Evolutionary conservation across 306 rosid genomes (phyloP), one percentile per base, ranked within the genome.

Genomic region (Lotus japonicus): DNA sequence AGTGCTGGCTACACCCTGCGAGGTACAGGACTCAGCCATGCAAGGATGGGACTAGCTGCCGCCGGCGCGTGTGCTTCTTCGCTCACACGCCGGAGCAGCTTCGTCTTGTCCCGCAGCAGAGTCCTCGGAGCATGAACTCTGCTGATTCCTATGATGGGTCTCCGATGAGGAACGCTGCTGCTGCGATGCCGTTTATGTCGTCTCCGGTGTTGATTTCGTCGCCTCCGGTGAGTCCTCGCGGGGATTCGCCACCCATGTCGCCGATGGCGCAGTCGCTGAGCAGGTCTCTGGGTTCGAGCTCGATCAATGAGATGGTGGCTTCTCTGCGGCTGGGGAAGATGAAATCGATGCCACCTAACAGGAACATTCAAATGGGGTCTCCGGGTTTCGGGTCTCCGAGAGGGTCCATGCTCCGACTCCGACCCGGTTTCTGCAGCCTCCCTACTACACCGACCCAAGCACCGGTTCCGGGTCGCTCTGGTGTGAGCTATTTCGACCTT

Each of bases 11-110:
- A 0, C 99, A 95, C 42, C 97, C 99, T 0, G 87, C 97, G 3
- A 88, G 99, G n/a, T 95, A 95, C 68, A 79, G 99, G 15, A 95
- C 97, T 1, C 97, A 90, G 89, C 97, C 99, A 0, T 95, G 99
- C 61, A 95, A 95, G 71, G 99, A 90, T 8, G 99, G 96, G 0
- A 91, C 89, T 0, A 85, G 87, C 41, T 90, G 99, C 36, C 75
- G 94, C 11, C 60, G 99, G 0, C 70, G 96, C 11, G 97, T 95
- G 2, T 95, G 97, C 58, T 95, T 95, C 84, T 95, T 95, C 5
- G 99, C 99, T 0, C 99, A 95, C 69, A 86, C 97, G 9, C 88
- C 96, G 56, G 96, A 95, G 64, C 99, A 95, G 85, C 89, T 95
- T 0, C 76, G 99, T 43, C 81, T 87, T 0, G 33, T 88, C 19